A percentile compares a stretch with the other conserved stretches of the same genome.
phyloP scores from a whole-genome alignment of 768 basidiomycete species.

The Pilatotrama ljubarskyi region DNA sequence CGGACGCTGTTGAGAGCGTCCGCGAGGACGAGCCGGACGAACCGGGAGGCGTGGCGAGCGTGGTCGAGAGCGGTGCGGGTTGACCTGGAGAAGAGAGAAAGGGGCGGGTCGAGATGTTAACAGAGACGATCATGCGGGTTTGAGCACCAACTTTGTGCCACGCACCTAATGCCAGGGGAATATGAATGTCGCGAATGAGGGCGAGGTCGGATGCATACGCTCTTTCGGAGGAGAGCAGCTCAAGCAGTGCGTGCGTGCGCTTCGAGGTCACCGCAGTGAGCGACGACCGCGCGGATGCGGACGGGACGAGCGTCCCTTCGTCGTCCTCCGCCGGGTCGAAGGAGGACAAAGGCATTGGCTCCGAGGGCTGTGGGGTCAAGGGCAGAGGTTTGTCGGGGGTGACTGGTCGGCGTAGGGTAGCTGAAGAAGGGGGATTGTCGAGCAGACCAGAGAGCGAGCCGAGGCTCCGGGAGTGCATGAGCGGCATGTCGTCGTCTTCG shows the following conservation, averaged over 20 bases:
- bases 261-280: conserved; percentile 47
- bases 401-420: conserved; percentile 22
- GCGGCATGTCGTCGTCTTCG: conserved; percentile 26
- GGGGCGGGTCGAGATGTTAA: not conserved
- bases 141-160: conserved; percentile 17
- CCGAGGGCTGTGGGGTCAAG: conserved; percentile 29
- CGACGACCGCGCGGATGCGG: conserved; percentile 19
- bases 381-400: conserved; percentile 37
- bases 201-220: conserved; percentile 85
- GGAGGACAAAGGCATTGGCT: conserved; percentile 12
- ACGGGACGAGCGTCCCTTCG: conserved; percentile 20
- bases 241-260: conserved; percentile 74
- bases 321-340: conserved; percentile 11
- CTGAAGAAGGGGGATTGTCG: conserved; percentile 16
- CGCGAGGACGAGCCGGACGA: conserved; percentile 54
- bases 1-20: conserved; percentile 52
- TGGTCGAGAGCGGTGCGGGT: conserved; percentile 40
- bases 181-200: conserved; percentile 73
- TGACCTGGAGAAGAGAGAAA: conserved; percentile 33
- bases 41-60: conserved; percentile 39
- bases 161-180: conserved; percentile 75
- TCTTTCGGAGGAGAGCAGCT: conserved; percentile 76
- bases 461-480: conserved; percentile 30
- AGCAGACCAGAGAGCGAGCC: conserved; percentile 30
- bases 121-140: conserved; percentile 13